Evolutionary conservation across 2,329 filamentous ascomycete species (phyloP), one percentile per base, ranked within the genome.

Genomic region (Aspergillus fijiensis): DNA sequence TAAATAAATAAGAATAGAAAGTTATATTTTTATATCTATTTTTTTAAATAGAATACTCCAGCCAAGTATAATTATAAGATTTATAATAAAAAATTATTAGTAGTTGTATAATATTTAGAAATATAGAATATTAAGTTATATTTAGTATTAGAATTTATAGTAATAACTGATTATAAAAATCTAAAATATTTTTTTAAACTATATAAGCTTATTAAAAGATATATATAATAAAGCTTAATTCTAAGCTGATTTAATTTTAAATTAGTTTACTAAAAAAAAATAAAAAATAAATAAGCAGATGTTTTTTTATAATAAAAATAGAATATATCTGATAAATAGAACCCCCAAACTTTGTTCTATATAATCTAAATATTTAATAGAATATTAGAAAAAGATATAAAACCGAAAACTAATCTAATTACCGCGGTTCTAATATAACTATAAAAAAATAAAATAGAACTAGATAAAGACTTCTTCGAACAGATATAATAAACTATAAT

Each of bases 151-250:
- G 33, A 53, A 10, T 53, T 42, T 53, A 53, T 23, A 19, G 14
- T 42, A 39, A 10, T 53, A 39, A 53, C 25, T 53, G 45, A 53
- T 45, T 53, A 53, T 51, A 33, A 33, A 11, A 51, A 51, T 33
- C 5, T 33, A 33, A 3, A 33, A 33, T 33, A 33, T 10, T 49
- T 49, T 21, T 49, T 45, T 47, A 47, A 39, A 4, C 25, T 39
- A 42, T 42, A 54, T 21, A 42, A 21, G 47, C 42, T 39, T 42
- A 42, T 27, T 25, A 6, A 42, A 21, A 54, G 14, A 54, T 54
- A 54, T 49, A 45, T 57, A 19, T 49, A 49, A 49, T 27, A 27
- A 5, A 27, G 4, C 1, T 27, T 27, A 6, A 27, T 27, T 27
- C 5, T 27, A 27, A 27, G 25, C 6, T 6, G 25, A 27, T 27